A percentile compares a stretch with the other conserved stretches of the same genome.
These are phyloP conservation scores for Amaranthus palmeri DNA, from an alignment of 148 eudicot genomes.

Conservation along the genomic window DNA sequence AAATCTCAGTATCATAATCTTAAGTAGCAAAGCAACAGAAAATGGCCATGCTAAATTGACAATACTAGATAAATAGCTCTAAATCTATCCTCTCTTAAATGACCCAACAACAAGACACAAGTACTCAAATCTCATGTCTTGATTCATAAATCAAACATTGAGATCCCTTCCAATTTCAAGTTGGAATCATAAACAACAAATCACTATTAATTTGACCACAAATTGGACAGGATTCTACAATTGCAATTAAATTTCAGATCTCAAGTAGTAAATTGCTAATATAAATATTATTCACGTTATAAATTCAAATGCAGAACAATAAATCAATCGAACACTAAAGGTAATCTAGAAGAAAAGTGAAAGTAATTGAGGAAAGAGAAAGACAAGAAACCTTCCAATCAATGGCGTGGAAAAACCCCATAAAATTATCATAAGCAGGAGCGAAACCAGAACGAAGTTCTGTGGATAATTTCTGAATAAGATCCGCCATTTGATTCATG, in stretches of 20 bases:
- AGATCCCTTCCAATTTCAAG: no score
- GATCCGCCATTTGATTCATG: conserved; percentile 80
- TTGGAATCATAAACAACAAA: neutral
- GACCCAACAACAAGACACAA: no score
- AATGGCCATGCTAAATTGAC: no score
- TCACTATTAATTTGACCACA: neutral
- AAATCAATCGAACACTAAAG: neutral
- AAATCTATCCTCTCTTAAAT: neutral
- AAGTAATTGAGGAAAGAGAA: neutral
- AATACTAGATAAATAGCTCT: neutral
- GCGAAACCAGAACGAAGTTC: conserved; percentile 63
- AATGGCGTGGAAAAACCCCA: conserved; percentile 89
- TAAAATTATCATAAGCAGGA: conserved; percentile 72
- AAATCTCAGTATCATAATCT: neutral
- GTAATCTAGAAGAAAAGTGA: neutral
- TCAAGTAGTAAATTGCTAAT: neutral
- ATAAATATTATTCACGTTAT: neutral
- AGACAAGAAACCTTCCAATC: conserved; percentile 72
- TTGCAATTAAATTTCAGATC: neutral
- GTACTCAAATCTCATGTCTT: no score
- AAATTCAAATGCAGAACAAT: neutral
- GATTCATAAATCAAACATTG: no score
- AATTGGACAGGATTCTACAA: no score
- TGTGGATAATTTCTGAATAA: conserved; percentile 51
- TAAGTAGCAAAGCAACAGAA: neutral